Base-by-base conservation (phyloP, 768 basidiomycete genomes). In the Tephrocybe sp. region DNA sequence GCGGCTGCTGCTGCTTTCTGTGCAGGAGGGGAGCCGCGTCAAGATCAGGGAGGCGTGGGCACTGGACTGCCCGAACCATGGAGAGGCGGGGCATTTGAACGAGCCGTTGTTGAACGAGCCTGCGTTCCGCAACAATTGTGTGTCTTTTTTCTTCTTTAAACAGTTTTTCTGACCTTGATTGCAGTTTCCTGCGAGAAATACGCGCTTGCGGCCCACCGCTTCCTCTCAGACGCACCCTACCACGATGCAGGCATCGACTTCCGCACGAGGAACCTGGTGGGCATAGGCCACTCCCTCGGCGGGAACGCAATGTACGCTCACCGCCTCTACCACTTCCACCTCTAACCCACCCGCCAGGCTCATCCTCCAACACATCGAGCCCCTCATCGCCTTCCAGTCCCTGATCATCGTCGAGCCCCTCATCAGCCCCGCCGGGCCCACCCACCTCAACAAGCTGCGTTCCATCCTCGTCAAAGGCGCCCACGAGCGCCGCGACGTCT, bases 11-110 rank as follows among this genome's bases (percentile, higher is more conserved):
- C 39, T 64, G 0, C 62, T 70, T 21, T 62, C 67, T 15, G 37
- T 51, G 32, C 45, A 45, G 25, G 43, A 50, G 37, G 56, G 50
- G 34, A 62, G 59, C 28, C 45, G 40, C 40, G 55, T 70, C 23
- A 69, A 70, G 50, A 74, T 84, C 18, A 70, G 74, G 10, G 82
- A 85, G 58, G 85, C 83, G 17, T 88, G 85, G 84, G 73, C 75
- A 32, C 72, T 88, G 55, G 86, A 88, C 51, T 85, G 85, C 61
- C 86, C 86, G 2, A 88, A 88, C 59, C 86, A 88, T 61, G 86
- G 86, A 11, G 79, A 79, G 58, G 78, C 85, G 5, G 82, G 76
- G 0, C 50, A 63, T 45, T 59, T 84, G 56, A 88, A 88, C 62
- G 73, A 75, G 40, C 56, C 59, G n/a, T 62, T 71, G 1, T 67